Base-by-base conservation (phyloP, 2,329 filamentous ascomycete genomes). In the Emmonsia crescens region DNA sequence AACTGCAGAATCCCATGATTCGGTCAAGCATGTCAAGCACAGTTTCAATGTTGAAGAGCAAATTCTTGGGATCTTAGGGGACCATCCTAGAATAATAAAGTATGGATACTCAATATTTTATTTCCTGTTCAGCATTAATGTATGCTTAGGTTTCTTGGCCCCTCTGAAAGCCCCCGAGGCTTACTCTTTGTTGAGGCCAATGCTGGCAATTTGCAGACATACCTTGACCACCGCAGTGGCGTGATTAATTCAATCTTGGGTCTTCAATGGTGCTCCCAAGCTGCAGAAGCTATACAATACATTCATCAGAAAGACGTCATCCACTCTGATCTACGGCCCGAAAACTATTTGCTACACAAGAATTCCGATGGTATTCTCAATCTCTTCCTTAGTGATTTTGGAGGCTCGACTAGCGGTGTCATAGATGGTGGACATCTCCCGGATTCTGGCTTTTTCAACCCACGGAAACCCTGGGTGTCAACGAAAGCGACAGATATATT, bases 341-440 rank as follows among this genome's bases (percentile, higher is more conserved):
- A 67, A 55, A 73, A 73, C 55, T 66, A 70, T 60, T 66, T 74
- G 21, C 64, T 74, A n/a, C 67, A 74, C 61, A 65, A 60, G 46
- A 68, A 64, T 42, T 60, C 54, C n/a, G 33, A 59, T 33, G 61
- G 57, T 44, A 65, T 65, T 59, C 64, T 68, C 54, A 68, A 73
- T 63, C 60, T 75, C n/a, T 65, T 63, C 62, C 68, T 74, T 60
- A 71, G 68, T 62, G 71, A 74, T 64, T 62, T 74, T 73, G 70
- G 70, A 57, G 69, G 71, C 51, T 72, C 70, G 16, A 65, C 64
- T 52, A 73, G 70, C 60, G 68, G 68, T 49, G 67, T 69, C 36
- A 63, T 71, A 33, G 68, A 73, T 62, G 61, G 51, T 44, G 27
- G 40, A 60, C 62, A 63, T 57, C 65, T 72, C 14, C 70, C 70